A percentile compares a stretch with the other conserved stretches of the same genome.
These are phyloP conservation scores for Plantago rigida DNA, from an alignment of 305 asterid species.

Conservation along the genomic window DNA sequence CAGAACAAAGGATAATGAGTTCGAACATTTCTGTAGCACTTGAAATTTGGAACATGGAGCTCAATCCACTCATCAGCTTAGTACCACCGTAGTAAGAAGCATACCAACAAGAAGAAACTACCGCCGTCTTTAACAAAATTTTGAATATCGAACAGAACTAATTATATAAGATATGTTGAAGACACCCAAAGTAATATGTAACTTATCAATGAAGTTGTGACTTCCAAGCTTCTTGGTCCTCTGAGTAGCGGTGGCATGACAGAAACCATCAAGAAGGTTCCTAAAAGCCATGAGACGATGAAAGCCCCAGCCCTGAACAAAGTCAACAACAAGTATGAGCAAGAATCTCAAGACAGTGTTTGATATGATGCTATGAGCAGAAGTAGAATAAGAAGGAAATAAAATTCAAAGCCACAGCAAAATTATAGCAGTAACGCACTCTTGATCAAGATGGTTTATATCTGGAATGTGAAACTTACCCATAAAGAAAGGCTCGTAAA, in stretches of 20 bases:
- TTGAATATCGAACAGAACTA: constrained; percentile 23
- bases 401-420: neutral
- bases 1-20: constrained; percentile 2
- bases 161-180: constrained; percentile 73
- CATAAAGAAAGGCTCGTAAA: constrained; percentile 68
- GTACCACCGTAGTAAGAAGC: constrained; percentile 7
- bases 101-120: constrained; percentile 25
- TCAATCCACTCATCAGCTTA: constrained; percentile 21
- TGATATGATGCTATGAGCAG: neutral
- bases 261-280: constrained; percentile 90
- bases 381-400: constrained; percentile 10
- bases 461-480: constrained; percentile 38
- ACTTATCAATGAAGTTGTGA: constrained; percentile 77
- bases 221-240: constrained; percentile 87
- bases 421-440: neutral
- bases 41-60: constrained; percentile 4
- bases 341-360: constrained; percentile 1
- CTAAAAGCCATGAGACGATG: constrained; percentile 71
- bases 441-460: neutral
- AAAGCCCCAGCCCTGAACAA: constrained; percentile 70
- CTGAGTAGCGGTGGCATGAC: constrained; percentile 81
- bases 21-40: constrained; percentile 4
- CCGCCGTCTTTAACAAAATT: constrained; percentile 27
- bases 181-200: constrained; percentile 80
- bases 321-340: constrained; percentile 18